Evolutionary conservation across 371 early-diverging fungal genomes (phyloP).

Genomic region (Syncephalastrum racemosum): DNA sequence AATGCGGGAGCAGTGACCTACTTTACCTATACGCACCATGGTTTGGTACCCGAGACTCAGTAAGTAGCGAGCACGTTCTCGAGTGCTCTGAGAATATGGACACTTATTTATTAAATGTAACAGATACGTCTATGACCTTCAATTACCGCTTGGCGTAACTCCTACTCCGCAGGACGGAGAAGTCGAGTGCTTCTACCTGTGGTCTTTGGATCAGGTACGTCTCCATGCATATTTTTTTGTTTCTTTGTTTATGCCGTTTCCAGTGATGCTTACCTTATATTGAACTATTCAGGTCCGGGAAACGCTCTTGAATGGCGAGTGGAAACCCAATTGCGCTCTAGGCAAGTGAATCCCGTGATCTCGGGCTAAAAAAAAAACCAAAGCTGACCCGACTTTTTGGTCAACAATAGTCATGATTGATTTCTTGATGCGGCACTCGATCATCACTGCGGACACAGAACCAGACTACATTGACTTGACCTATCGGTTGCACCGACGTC

Average conservation of each 20-base stretch:
- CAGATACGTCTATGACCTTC: conserved; percentile 82
- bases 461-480: conserved; percentile 75
- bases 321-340: conserved; percentile 87
- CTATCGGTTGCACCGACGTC: conserved; percentile 60
- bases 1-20: conserved; percentile 73
- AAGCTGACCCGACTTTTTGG: too few relatives aligned
- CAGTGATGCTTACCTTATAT: neutral
- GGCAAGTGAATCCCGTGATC: neutral
- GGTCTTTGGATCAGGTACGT: conserved; percentile 67
- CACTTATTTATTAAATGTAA: conserved; percentile 7
- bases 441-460: conserved; percentile 77
- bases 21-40: conserved; percentile 54
- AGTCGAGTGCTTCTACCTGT: conserved; percentile 78
- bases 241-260: neutral
- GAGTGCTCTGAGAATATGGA: neutral
- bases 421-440: conserved; percentile 80
- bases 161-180: conserved; percentile 91
- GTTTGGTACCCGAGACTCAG: conserved; percentile 74
- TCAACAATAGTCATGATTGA: conserved; percentile 66
- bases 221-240: neutral
- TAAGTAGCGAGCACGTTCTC: conserved; percentile 27
- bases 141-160: conserved; percentile 58
- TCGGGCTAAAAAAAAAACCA: neutral
- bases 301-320: conserved; percentile 61
- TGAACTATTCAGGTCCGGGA: conserved; percentile 37